Conservation (phyloP, 2,329 filamentous ascomycete genomes). For the Pyrenophora tritici-repentis region DNA sequence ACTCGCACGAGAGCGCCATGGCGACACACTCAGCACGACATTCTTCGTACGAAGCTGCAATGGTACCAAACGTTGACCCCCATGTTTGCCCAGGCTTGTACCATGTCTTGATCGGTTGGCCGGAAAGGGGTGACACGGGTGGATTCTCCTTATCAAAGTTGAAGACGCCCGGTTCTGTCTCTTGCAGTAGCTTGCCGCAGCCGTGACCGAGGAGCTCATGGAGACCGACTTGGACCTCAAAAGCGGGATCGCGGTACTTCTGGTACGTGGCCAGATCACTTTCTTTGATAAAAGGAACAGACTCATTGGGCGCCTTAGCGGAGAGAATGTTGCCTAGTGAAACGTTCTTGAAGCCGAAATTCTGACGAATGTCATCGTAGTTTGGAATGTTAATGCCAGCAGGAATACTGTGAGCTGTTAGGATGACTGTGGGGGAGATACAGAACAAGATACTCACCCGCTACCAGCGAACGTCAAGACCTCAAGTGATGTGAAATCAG, state of each 20-base stretch:
- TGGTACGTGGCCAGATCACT: conserved; percentile 78
- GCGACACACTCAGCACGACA: conserved; percentile 93
- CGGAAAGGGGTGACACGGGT: conserved; percentile 77
- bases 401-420: conserved; percentile 52
- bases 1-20: conserved; percentile 89
- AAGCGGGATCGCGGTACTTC: conserved; percentile 82
- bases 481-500: conserved; percentile 94
- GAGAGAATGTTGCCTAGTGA: conserved; percentile 91
- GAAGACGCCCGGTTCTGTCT: conserved; percentile 78
- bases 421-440: not conserved
- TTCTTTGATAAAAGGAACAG: conserved; percentile 84
- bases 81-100: conserved; percentile 96
- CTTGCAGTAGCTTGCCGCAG: conserved; percentile 90
- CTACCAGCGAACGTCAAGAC: conserved; percentile 78
- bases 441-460: conserved; percentile 43
- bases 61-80: conserved; percentile 87
- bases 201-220: conserved; percentile 90
- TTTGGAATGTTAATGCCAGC: conserved; percentile 65
- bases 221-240: conserved; percentile 94
- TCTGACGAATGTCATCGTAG: conserved; percentile 71
- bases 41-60: conserved; percentile 90
- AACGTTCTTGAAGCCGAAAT: conserved; percentile 88
- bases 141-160: conserved; percentile 88
- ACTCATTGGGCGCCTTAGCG: conserved; percentile 90
- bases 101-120: conserved; percentile 79